Percentiles rank a stretch among this genome's conserved stretches.
Conservation (phyloP, 148 eudicot species). For the Dianthus caryophyllus region DNA sequence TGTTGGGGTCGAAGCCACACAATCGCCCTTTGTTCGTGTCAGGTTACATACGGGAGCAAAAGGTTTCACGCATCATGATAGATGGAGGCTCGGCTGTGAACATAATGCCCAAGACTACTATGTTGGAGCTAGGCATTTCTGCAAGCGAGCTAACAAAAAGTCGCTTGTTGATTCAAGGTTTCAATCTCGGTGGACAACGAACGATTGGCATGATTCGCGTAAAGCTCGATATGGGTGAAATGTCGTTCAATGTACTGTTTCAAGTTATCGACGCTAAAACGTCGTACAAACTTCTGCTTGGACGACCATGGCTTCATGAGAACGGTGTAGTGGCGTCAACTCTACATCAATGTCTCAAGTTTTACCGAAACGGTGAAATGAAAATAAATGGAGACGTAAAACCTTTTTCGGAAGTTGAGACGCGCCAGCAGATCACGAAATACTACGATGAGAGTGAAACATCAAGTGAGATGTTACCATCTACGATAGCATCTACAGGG, state of each 20-base stretch:
- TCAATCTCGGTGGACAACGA: too few species aligned
- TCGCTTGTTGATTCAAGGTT: too few species aligned
- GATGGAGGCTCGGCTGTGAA: neutral
- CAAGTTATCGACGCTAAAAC: neutral
- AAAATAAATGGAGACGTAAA: neutral
- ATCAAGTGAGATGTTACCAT: neutral
- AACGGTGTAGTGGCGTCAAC: constrained; percentile 8
- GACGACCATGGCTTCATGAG: neutral
- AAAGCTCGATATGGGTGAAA: neutral
- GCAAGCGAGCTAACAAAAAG: too few species aligned
- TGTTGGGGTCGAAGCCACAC: too few species aligned
- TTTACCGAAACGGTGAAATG: neutral
- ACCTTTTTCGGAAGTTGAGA: too few species aligned
- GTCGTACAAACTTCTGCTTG: neutral
- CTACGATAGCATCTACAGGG: neutral
- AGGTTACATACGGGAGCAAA: too few species aligned
- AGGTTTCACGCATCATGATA: neutral
- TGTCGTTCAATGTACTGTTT: neutral
- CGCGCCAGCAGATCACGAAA: neutral
- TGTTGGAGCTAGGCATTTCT: neutral
- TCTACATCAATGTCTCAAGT: constrained; percentile 8
- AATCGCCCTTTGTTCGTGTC: too few species aligned
- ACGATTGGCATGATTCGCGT: neutral
- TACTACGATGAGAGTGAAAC: neutral
- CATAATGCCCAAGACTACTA: neutral